Conservation (phyloP, 768 basidiomycete species). For the Suillus paluster region DNA sequence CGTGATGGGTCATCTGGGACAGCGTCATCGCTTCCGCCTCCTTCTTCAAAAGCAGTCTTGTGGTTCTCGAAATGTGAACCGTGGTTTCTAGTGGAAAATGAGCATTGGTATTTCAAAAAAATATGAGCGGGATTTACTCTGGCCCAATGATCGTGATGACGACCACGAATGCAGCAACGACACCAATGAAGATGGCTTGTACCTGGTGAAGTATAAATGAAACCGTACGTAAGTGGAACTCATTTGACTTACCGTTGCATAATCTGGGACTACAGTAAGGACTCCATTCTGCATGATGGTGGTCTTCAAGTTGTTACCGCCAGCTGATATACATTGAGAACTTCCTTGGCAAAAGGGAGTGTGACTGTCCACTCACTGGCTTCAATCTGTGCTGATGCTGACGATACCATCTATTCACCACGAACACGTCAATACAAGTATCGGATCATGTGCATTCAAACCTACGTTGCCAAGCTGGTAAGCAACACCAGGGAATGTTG, state of each 20-base stretch:
- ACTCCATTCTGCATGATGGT: conserved; percentile 48
- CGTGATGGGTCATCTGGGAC: conserved; percentile 29
- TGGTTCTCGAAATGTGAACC: conserved; percentile 84
- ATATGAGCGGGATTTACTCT: conserved; percentile 50
- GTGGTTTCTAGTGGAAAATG: conserved; percentile 56
- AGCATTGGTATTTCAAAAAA: background rate
- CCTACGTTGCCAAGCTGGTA: conserved; percentile 79
- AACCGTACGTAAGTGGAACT: conserved; percentile 26
- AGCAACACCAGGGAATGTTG: conserved; percentile 84
- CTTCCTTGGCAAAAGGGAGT: background rate
- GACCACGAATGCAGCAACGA: conserved; percentile 77
- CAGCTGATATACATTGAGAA: conserved; percentile 45
- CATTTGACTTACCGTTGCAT: conserved; percentile 48
- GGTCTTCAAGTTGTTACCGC: conserved; percentile 59
- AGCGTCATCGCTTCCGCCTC: conserved; percentile 58
- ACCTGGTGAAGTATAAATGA: conserved; percentile 39
- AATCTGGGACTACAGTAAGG: conserved; percentile 56
- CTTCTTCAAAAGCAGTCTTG: conserved; percentile 79
- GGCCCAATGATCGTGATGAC: conserved; percentile 80
- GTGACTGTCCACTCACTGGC: conserved; percentile 47
- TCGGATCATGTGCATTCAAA: conserved; percentile 1
- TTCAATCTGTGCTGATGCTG: conserved; percentile 82
- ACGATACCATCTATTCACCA: conserved; percentile 57
- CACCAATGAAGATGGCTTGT: conserved; percentile 88
- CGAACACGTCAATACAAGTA: background rate